Base-by-base conservation (phyloP, 2,329 filamentous ascomycete genomes). In the Arthrinium puccinioides region DNA sequence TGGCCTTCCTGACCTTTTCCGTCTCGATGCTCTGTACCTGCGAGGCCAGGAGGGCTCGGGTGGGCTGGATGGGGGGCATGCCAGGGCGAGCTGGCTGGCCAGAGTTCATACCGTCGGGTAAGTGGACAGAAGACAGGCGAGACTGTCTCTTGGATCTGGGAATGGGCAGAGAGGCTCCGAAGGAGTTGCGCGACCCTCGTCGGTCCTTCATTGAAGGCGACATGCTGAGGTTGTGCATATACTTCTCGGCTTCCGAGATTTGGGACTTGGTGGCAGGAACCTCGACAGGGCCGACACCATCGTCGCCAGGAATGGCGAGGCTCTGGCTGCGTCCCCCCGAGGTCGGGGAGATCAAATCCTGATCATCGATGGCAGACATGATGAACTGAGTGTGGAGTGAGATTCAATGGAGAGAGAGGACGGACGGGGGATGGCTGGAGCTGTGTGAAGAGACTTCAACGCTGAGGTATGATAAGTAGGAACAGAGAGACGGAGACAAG, bases 191-290 rank as follows among this genome's bases (percentile, higher is more conserved):
- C 15, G 83, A 87, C 32, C 74, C 70, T 47, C 82, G 66, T 44
- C 82, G 70, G 47, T 83, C 77, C 59, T 70, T 78, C 67, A 76
- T 76, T 7, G 81, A 86, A 13, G 81, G 82, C 11, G 73, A 67
- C 31, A 80, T 63, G 51, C 78, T 84, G 52, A 87, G 67, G 52
- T 75, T 79, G 70, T 87, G 82, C 82, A 87, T 86, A 61, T 80
- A 82, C 47, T 73, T 69, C 30, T 73, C 63, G 19, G 76, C 76
- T 62, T 87, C 79, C 21, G 82, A 79, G 45, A 84, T 75, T 37
- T 79, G 74, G 37, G 77, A 83, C 47, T 79, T 66, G 38, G 79
- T 74, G 18, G 82, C 81, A 27, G 82, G 82, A 32, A 87, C 70
- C 62, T 87, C 82, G 51, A 87, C 74, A 29, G 78, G 67, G 37